These are phyloP conservation scores for Posidonia australis DNA, from an alignment of 106 monocot genomes.

Conservation along the genomic window DNA sequence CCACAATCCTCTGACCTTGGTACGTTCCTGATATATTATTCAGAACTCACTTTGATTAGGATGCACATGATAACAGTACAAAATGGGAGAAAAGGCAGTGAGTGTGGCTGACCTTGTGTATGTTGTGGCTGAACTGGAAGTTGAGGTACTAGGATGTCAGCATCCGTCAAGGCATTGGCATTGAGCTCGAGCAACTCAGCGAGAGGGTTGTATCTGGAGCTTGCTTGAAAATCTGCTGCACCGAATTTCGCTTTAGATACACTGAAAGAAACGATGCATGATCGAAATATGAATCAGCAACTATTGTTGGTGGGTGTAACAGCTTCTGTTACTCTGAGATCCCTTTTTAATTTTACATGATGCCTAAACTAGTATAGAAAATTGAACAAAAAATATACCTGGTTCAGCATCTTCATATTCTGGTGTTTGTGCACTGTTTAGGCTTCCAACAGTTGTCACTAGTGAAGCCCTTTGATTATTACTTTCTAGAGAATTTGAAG, in stretches of 20 bases:
- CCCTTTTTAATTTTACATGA: slow-evolving; percentile 21
- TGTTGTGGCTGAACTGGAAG: slow-evolving; percentile 4
- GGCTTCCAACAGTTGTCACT: slow-evolving; percentile 12
- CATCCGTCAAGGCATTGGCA: slow-evolving; percentile 11
- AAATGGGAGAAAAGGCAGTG: background rate
- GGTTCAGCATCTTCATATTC: slow-evolving; percentile 60
- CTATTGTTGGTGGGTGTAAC: slow-evolving; percentile 11
- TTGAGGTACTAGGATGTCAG: background rate
- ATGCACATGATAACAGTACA: background rate
- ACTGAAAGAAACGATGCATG: slow-evolving; percentile 88
- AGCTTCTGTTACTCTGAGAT: slow-evolving; percentile 29
- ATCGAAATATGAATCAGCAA: slow-evolving; percentile 76
- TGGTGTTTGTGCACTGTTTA: slow-evolving; percentile 14
- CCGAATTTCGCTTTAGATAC: slow-evolving; percentile 98
- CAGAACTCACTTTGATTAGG: background rate
- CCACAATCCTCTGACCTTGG: slow-evolving; percentile 16
- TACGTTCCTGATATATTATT: slow-evolving; percentile 20
- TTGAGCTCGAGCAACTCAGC: slow-evolving; percentile 38
- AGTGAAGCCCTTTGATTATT: slow-evolving; percentile 49
- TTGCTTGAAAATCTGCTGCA: slow-evolving; percentile 94
- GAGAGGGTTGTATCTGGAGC: slow-evolving; percentile 92
- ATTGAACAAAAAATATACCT: slow-evolving; percentile 38
- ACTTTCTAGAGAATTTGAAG: slow-evolving; percentile 57
- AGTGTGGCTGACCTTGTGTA: slow-evolving; percentile 5
- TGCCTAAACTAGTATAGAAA: slow-evolving; percentile 13